These are phyloP conservation scores for Euphorbia pulcherrima DNA, from an alignment of 345 rosid genomes.

Conservation along the genomic window DNA sequence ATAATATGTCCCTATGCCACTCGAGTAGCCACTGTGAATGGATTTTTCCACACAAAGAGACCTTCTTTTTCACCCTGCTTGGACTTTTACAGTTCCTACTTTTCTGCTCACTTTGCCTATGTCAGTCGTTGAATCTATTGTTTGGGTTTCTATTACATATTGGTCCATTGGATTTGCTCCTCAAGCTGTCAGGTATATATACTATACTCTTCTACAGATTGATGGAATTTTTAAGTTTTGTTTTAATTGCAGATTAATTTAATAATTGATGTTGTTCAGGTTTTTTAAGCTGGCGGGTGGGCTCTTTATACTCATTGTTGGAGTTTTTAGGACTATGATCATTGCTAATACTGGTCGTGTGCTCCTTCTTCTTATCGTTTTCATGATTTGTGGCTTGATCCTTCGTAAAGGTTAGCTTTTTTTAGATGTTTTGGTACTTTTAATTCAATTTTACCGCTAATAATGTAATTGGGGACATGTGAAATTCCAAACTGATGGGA, in stretches of 20 bases:
- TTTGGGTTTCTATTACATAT: slow-evolving; percentile 64
- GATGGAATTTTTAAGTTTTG: no score
- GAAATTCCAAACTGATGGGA: slow-evolving; percentile 76
- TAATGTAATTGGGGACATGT: slow-evolving; percentile 44
- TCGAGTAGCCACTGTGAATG: no score
- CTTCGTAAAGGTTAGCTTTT: slow-evolving; percentile 22
- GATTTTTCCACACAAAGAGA: slow-evolving; percentile 93
- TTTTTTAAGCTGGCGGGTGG: slow-evolving; percentile 44
- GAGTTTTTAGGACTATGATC: slow-evolving; percentile 40
- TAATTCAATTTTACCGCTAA: background rate
- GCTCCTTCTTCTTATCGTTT: slow-evolving; percentile 34
- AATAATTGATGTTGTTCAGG: slow-evolving; percentile 27
- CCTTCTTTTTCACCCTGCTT: slow-evolving; percentile 71
- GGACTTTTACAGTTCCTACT: slow-evolving; percentile 76
- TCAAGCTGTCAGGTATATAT: slow-evolving; percentile 63
- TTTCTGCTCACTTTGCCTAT: slow-evolving; percentile 61
- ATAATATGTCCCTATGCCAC: no score
- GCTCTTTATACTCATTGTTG: slow-evolving; percentile 35
- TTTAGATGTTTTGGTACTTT: no score
- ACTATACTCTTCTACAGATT: no score
- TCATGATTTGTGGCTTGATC: slow-evolving; percentile 57
- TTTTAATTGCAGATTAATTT: background rate
- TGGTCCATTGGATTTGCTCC: slow-evolving; percentile 72
- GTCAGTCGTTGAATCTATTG: slow-evolving; percentile 61
- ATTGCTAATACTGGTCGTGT: slow-evolving; percentile 43